Conservation (phyloP, 1,284 basidiomycete species). For the Ganoderma resinaceum region DNA sequence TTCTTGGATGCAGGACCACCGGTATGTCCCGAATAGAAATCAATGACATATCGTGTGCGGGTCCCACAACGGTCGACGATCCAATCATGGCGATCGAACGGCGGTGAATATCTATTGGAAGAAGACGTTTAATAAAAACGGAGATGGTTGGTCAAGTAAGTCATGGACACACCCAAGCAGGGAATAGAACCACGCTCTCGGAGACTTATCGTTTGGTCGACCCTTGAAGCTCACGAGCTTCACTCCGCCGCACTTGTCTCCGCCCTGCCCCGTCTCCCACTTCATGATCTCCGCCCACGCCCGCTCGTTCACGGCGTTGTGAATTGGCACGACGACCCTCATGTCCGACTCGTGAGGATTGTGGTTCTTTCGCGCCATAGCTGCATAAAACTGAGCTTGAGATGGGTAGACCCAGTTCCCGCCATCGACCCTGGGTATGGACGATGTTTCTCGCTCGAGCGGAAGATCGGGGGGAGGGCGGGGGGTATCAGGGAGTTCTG, state of each 20-base stretch:
- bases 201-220: slow-evolving; percentile 74
- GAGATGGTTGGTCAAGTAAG: slow-evolving; percentile 7
- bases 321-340: slow-evolving; percentile 96
- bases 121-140: slow-evolving; percentile 2
- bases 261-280: slow-evolving; percentile 88
- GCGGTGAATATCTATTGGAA: slow-evolving; percentile 79
- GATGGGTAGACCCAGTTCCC: slow-evolving; percentile 98
- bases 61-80: slow-evolving; percentile 91
- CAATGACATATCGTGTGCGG: slow-evolving; percentile 93
- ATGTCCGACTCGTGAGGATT: slow-evolving; percentile 86
- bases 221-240: slow-evolving; percentile 90
- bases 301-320: slow-evolving; percentile 98
- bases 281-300: slow-evolving; percentile 91
- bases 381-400: slow-evolving; percentile 94
- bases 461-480: slow-evolving; percentile 51
- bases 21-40: slow-evolving; percentile 94
- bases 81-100: slow-evolving; percentile 99
- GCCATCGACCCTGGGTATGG: slow-evolving; percentile 80
- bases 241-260: slow-evolving; percentile 83
- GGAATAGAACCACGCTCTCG: slow-evolving; percentile 84
- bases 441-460: slow-evolving; percentile 81
- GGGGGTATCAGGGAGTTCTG: slow-evolving; percentile 34
- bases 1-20: slow-evolving; percentile 49
- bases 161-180: slow-evolving; percentile 80
- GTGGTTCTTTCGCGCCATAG: slow-evolving; percentile 95